These are phyloP conservation scores for Pisolithus marmoratus DNA, from an alignment of 768 basidiomycete species.

Conservation along the genomic window DNA sequence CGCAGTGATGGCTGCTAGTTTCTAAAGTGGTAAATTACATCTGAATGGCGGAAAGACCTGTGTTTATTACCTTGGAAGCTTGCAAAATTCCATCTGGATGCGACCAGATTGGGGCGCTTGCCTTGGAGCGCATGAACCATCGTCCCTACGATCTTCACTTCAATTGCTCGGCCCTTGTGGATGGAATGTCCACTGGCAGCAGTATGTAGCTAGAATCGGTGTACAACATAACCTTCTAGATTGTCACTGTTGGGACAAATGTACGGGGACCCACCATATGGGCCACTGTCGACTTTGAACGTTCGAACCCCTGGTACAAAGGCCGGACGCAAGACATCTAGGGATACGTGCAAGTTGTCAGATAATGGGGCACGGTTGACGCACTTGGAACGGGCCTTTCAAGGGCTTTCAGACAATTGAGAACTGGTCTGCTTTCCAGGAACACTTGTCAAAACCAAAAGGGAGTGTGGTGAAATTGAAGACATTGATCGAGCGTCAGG, in stretches of 20 bases:
- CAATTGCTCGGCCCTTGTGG: conserved; percentile 52
- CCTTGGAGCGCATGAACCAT: conserved; percentile 96
- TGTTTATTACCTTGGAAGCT: conserved; percentile 77
- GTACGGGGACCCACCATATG: conserved; percentile 85
- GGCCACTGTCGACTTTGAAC: conserved; percentile 89
- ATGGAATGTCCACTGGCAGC: conserved; percentile 62
- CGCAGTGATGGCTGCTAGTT: conserved; percentile 66
- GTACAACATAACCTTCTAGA: conserved; percentile 81
- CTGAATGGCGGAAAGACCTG: conserved; percentile 77
- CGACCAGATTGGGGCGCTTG: conserved; percentile 93
- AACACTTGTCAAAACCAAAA: conserved; percentile 36
- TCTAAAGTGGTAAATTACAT: conserved; percentile 94
- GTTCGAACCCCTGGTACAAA: conserved; percentile 71
- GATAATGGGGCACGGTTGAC: conserved; percentile 73
- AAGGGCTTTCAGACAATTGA: conserved; percentile 60
- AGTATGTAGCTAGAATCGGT: conserved; percentile 84
- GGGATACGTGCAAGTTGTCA: conserved; percentile 71
- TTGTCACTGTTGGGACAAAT: conserved; percentile 66
- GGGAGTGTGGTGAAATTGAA: too few species aligned
- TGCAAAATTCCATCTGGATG: conserved; percentile 92
- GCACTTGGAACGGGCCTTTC: conserved; percentile 56
- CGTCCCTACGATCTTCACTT: conserved; percentile 67
- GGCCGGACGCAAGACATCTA: conserved; percentile 66
- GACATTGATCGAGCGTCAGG: too few species aligned
- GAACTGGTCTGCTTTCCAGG: conserved; percentile 81